Evolutionary conservation across 106 monocot species (phyloP), one percentile per base, ranked within the genome.

Genomic region (Phalaenopsis equestris): DNA sequence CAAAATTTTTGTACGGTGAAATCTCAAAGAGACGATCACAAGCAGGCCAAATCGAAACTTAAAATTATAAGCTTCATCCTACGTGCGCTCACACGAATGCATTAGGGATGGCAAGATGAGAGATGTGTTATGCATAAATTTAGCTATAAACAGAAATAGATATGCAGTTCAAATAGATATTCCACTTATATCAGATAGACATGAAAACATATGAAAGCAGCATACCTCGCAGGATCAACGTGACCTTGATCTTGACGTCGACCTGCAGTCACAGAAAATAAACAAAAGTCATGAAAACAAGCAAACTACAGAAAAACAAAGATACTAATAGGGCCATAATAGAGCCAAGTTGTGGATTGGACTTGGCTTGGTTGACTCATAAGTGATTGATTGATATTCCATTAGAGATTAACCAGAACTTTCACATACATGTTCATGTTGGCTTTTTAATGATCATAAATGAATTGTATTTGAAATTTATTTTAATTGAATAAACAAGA

Each of bases 221-320:
- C 43, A 42, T 45, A 76, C 76, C 76, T 76, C 43, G 8, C 65
- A 79, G 24, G 9, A 11, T 79, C 43, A 79, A 64, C 9, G 11
- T 11, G 79, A 79, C n/a, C 64, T 79, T 38, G 79, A 79, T 43
- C 65, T 79, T 14, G 79, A 79, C 42, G 42, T 65, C 39, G 79
- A 79, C 41, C 79, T 79, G 79, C 42, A 23, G 5, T 43, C 3
- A 18, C 37, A 6, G 57, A 55, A 57, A 56, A 39, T 1, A 76
- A 48, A 12, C 48, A 76, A 24, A 76, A 74, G 43, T 42, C 45
- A n/a, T 18, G 8, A 18, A n/a, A 18, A 43, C 15, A 19, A 74
- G 45, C 14, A 42, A 74, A 45, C 42, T 43, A 45, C 41, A 17
- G 16, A 45, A 23, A 42, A 42, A 23, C 21, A 19, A 3, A 15